These are phyloP conservation scores for Cunninghamia lanceolata DNA, from an alignment of 75 land plant species.

Conservation along the genomic window DNA sequence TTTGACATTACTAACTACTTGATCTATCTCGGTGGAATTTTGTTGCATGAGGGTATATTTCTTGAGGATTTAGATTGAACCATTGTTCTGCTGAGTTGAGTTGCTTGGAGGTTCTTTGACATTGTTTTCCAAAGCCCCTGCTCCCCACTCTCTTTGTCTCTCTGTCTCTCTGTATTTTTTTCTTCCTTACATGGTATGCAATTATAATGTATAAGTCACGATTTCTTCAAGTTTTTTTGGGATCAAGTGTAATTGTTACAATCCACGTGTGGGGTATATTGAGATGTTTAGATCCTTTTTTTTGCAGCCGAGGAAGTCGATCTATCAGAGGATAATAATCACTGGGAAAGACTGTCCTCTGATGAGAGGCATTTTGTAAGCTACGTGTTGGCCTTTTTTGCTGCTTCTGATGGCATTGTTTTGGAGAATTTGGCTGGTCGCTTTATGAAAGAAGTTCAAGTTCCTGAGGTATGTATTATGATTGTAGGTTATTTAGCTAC, in stretches of 20 bases:
- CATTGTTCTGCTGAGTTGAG: too few species aligned
- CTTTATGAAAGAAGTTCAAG: slow-evolving; percentile 88
- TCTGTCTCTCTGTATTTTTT: too few species aligned
- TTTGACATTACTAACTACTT: too few species aligned
- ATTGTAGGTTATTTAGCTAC: neutral
- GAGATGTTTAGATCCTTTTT: neutral
- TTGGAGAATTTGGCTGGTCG: slow-evolving; percentile 84
- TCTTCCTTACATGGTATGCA: too few species aligned
- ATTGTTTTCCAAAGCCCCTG: too few species aligned
- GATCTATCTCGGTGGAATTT: too few species aligned
- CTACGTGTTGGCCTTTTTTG: slow-evolving; percentile 90
- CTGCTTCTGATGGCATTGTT: slow-evolving; percentile 95
- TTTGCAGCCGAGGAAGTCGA: neutral
- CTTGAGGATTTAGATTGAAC: too few species aligned
- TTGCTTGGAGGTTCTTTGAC: too few species aligned
- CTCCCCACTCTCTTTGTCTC: too few species aligned
- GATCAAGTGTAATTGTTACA: neutral
- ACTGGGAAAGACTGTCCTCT: slow-evolving; percentile 61
- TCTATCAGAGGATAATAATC: slow-evolving; percentile 47
- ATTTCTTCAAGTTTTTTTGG: neutral
- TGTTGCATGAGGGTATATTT: too few species aligned
- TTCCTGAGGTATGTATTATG: slow-evolving; percentile 45
- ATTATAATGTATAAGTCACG: too few species aligned
- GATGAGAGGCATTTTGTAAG: slow-evolving; percentile 81
- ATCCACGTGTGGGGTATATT: neutral